A percentile compares a stretch with the other conserved stretches of the same genome.
phyloP scores from a whole-genome alignment of 805 yeast species.

The Metschnikowia kunwiensis region DNA sequence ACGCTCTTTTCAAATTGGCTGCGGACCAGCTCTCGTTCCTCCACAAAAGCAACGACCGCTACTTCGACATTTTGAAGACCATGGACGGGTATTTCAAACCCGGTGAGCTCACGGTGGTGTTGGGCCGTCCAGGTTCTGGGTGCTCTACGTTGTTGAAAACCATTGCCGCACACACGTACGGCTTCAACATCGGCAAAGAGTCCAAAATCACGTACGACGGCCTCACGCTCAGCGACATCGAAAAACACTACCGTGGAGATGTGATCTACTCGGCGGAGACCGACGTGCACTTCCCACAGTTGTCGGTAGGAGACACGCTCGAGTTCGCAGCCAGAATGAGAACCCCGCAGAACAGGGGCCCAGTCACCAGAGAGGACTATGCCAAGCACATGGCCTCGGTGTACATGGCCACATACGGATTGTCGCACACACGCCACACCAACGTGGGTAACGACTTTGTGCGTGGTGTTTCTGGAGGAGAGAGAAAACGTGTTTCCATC shows the following conservation, averaged over 20 bases:
- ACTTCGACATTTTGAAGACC: conserved; percentile 55
- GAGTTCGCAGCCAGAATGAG: conserved; percentile 58
- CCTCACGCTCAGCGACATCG: conserved; percentile 48
- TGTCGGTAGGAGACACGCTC: conserved; percentile 65
- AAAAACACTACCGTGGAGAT: conserved; percentile 58
- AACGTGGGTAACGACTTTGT: conserved; percentile 63
- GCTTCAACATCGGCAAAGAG: conserved; percentile 48
- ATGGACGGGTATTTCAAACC: conserved; percentile 63
- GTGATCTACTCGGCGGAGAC: conserved; percentile 68
- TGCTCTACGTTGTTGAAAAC: conserved; percentile 66
- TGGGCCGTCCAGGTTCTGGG: conserved; percentile 84
- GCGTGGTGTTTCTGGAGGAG: conserved; percentile 73
- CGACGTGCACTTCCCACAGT: conserved; percentile 65
- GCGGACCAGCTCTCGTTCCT: conserved; percentile 21
- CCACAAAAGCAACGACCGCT: conserved; percentile 14
- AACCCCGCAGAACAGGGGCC: conserved; percentile 62
- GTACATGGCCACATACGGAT: conserved; percentile 48
- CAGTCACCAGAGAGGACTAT: conserved; percentile 53
- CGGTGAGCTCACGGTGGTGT: conserved; percentile 65
- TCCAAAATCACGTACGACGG: conserved; percentile 54
- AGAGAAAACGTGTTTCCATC: conserved; percentile 66
- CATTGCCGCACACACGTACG: conserved; percentile 61
- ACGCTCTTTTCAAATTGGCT: conserved; percentile 22
- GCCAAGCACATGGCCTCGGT: conserved; percentile 43
- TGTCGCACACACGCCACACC: conserved; percentile 53